Evolutionary conservation across 805 yeast genomes (phyloP).

Genomic region (Grigorovia humatica): DNA sequence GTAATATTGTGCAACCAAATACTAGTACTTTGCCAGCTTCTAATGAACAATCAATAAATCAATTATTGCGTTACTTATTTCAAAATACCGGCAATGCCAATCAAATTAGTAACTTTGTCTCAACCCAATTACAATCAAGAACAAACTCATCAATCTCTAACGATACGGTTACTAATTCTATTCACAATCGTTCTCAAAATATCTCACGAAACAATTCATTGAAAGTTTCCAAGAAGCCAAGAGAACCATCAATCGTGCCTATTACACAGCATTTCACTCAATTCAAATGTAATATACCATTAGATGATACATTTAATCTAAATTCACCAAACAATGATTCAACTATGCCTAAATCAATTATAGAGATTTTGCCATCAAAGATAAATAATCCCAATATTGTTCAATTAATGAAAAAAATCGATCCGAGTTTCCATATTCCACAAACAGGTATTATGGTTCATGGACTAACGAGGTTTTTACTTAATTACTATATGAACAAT

Average conservation of each 20-base stretch:
- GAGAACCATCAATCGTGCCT: background rate
- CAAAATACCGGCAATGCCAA: background rate
- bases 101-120: background rate
- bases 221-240: background rate
- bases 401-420: slow-evolving; percentile 4
- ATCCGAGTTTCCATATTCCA: slow-evolving; percentile 36
- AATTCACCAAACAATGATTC: slow-evolving; percentile 9
- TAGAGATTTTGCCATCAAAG: slow-evolving; percentile 14
- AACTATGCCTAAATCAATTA: slow-evolving; percentile 16
- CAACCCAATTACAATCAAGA: background rate
- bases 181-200: background rate
- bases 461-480: slow-evolving; percentile 60
- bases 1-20: background rate
- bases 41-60: background rate
- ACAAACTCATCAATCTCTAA: background rate
- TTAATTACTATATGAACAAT: slow-evolving; percentile 60
- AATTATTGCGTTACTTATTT: slow-evolving; percentile 1
- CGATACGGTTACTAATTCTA: background rate
- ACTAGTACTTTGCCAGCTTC: background rate
- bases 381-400: slow-evolving; percentile 12
- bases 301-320: slow-evolving; percentile 4
- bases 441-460: slow-evolving; percentile 51
- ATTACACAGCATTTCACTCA: background rate
- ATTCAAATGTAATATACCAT: background rate
- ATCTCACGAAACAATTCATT: background rate